Evolutionary conservation across 2,329 filamentous ascomycete genomes (phyloP).

Genomic region (Pseudogymnoascus sp.): DNA sequence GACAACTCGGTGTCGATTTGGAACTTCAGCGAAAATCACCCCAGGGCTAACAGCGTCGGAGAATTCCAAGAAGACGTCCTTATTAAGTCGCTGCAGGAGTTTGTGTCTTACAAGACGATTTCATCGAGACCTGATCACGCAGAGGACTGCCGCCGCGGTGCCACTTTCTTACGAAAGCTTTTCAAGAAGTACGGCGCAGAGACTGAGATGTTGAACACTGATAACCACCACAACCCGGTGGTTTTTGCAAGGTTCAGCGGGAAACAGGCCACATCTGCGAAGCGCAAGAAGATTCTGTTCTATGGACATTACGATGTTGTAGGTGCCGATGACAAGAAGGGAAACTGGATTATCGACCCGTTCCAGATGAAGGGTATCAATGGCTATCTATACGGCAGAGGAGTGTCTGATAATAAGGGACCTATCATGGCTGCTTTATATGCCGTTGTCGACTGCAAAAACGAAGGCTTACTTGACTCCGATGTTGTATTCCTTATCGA

Average conservation of each 20-base stretch:
- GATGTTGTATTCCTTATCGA: slow-evolving; percentile 94
- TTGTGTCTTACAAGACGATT: slow-evolving; percentile 86
- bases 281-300: slow-evolving; percentile 81
- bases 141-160: slow-evolving; percentile 86
- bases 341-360: slow-evolving; percentile 80
- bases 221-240: slow-evolving; percentile 74
- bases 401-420: slow-evolving; percentile 97
- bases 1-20: slow-evolving; percentile 85
- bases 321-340: slow-evolving; percentile 70
- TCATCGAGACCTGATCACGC: slow-evolving; percentile 79
- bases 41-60: slow-evolving; percentile 13
- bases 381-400: slow-evolving; percentile 88
- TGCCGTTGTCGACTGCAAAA: slow-evolving; percentile 80
- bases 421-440: slow-evolving; percentile 91
- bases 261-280: slow-evolving; percentile 54
- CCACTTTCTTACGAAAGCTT: slow-evolving; percentile 79
- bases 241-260: slow-evolving; percentile 83
- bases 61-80: slow-evolving; percentile 43
- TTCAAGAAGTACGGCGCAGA: slow-evolving; percentile 88
- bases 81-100: slow-evolving; percentile 68
- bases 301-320: slow-evolving; percentile 99
- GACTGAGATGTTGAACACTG: slow-evolving; percentile 81
- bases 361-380: slow-evolving; percentile 85
- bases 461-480: slow-evolving; percentile 73
- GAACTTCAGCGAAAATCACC: slow-evolving; percentile 50